phyloP scores from a whole-genome alignment of 345 rosid genomes.

The Mercurialis annua region DNA sequence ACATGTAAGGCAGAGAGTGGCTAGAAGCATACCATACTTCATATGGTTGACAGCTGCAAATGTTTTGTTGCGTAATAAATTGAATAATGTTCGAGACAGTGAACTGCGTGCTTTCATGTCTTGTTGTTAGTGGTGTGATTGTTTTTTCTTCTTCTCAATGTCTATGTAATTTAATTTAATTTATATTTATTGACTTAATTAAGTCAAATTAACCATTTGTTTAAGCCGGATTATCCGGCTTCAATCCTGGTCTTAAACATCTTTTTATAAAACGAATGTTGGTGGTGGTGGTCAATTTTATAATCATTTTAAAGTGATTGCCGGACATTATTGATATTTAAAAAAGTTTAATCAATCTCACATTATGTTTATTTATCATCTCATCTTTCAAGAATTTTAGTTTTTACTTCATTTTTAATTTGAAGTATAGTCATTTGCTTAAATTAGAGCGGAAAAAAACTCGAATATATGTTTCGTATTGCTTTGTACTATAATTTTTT shows the following conservation, averaged over 20 bases:
- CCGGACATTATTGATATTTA: no score
- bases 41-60: conserved; percentile 14
- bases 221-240: conserved; percentile 5
- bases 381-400: no score
- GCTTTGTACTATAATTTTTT: no score
- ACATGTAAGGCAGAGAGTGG: not conserved
- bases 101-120: conserved; percentile 1
- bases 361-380: no score
- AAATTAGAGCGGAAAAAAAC: no score
- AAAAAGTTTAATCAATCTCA: no score
- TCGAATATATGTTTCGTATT: no score
- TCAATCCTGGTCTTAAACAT: not conserved
- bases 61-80: not conserved
- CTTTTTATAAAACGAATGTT: not conserved
- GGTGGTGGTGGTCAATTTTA: not conserved
- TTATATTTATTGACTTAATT: not conserved
- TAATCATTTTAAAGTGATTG: no score
- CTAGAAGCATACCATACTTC: not conserved
- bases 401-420: no score
- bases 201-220: not conserved
- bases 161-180: no score
- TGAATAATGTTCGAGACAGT: not conserved
- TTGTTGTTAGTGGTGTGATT: not conserved
- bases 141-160: not conserved
- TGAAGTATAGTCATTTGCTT: no score